phyloP scores from a whole-genome alignment of 2,329 filamentous ascomycete species.

The Penicillium sp. region DNA sequence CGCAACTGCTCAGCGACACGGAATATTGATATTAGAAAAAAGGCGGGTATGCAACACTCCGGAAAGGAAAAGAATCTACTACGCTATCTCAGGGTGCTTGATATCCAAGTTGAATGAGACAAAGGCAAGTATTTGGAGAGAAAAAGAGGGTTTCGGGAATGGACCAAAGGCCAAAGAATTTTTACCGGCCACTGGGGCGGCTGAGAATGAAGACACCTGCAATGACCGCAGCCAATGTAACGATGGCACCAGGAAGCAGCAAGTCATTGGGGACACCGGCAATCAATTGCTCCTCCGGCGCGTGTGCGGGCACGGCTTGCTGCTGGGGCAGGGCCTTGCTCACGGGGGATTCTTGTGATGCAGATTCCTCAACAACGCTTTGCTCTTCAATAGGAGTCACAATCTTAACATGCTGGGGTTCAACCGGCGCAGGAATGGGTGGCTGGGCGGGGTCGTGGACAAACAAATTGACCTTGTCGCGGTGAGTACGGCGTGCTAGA shows the following conservation, averaged over 20 bases:
- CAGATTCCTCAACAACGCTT: conserved; percentile 45
- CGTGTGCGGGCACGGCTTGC: conserved; percentile 39
- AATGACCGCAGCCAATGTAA: conserved; percentile 89
- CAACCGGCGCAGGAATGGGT: conserved; percentile 58
- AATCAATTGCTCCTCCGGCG: conserved; percentile 67
- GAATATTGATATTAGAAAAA: conserved; percentile 22
- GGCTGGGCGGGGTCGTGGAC: conserved; percentile 88
- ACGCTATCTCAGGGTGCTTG: background rate
- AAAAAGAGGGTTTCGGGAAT: conserved; percentile 6
- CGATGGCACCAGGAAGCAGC: conserved; percentile 83
- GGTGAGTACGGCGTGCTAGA: conserved; percentile 64
- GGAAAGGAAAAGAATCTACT: conserved; percentile 1
- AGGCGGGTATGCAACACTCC: conserved; percentile 17
- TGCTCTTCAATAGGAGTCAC: conserved; percentile 44
- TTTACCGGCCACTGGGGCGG: conserved; percentile 48
- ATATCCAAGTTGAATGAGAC: conserved; percentile 1
- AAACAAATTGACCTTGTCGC: conserved; percentile 93
- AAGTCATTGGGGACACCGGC: conserved; percentile 88
- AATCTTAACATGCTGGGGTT: conserved; percentile 50
- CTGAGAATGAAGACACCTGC: conserved; percentile 84
- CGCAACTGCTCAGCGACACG: conserved; percentile 19
- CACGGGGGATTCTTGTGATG: conserved; percentile 37
- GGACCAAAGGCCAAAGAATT: conserved; percentile 1
- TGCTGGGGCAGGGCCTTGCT: conserved; percentile 37
- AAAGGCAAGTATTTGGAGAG: conserved; percentile 5